Conservation (phyloP, 495 filamentous ascomycete species). For the Aspergillus diversus region DNA sequence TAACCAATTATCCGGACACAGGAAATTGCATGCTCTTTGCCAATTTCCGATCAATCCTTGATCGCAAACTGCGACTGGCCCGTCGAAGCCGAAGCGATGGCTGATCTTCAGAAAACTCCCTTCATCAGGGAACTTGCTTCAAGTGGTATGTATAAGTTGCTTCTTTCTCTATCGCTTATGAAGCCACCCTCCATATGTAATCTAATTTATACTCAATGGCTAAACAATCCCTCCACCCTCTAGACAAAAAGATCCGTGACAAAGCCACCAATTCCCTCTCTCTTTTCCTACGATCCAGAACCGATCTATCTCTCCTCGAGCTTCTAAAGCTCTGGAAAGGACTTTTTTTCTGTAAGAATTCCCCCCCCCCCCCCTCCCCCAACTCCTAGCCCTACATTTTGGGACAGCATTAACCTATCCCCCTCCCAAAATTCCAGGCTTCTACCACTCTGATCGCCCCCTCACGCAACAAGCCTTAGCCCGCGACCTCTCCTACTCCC, state of each 20-base stretch:
- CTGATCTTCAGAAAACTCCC: slow-evolving; percentile 61
- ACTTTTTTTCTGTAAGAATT: slow-evolving; percentile 78
- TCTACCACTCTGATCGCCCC: slow-evolving; percentile 93
- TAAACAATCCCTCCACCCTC: no score
- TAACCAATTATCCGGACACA: no score
- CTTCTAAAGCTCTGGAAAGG: slow-evolving; percentile 95
- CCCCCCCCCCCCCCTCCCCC: not conserved
- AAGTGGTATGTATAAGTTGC: slow-evolving; percentile 58
- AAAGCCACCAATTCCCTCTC: slow-evolving; percentile 78
- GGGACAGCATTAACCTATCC: not conserved
- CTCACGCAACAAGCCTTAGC: slow-evolving; percentile 84
- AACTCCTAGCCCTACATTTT: not conserved
- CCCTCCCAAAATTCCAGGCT: slow-evolving; percentile 43
- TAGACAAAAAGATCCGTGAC: slow-evolving; percentile 82
- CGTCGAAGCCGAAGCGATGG: slow-evolving; percentile 35
- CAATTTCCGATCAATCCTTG: not conserved
- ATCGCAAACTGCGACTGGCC: slow-evolving; percentile 2
- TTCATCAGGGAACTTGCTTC: slow-evolving; percentile 78
- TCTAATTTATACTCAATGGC: not conserved
- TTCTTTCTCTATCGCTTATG: not conserved
- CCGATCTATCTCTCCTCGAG: slow-evolving; percentile 71
- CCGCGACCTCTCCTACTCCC: slow-evolving; percentile 74
- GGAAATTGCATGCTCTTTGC: no score
- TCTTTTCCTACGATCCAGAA: slow-evolving; percentile 71
- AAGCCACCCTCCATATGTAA: not conserved